Evolutionary conservation across 345 rosid species (phyloP).

Genomic region (Geranium rotundifolium): DNA sequence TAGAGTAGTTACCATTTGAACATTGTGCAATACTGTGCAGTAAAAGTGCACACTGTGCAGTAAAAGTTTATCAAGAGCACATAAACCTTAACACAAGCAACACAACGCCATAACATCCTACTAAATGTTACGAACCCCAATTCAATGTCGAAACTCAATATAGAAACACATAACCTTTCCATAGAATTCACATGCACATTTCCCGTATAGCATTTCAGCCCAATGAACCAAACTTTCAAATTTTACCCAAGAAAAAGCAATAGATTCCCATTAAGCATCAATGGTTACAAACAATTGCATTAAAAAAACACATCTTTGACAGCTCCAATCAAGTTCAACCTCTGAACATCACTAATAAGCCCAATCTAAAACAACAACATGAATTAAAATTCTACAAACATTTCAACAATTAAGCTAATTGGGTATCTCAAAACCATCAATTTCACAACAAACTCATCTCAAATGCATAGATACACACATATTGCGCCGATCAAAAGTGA

Average conservation of each 20-base stretch:
- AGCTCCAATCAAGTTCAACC: background rate
- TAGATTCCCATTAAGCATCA: background rate
- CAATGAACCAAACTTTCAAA: background rate
- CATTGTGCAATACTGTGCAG: background rate
- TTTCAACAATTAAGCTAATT: slow-evolving; percentile 4
- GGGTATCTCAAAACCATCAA: slow-evolving; percentile 10
- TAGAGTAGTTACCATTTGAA: background rate
- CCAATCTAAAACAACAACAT: background rate
- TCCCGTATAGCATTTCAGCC: background rate
- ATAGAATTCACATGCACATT: too few relatives aligned
- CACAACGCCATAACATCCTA: background rate
- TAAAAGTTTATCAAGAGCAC: background rate
- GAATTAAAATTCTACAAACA: background rate
- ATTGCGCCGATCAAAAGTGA: background rate
- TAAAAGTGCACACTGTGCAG: too few relatives aligned
- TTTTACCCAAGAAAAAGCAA: too few relatives aligned
- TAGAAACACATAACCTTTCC: too few relatives aligned
- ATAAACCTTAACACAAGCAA: background rate
- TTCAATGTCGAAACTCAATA: background rate
- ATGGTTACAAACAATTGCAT: background rate
- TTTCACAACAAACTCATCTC: background rate
- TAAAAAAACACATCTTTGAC: background rate
- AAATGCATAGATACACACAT: background rate
- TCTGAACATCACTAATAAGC: background rate
- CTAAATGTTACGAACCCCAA: too few relatives aligned